A percentile compares a stretch with the other conserved stretches of the same genome.
Evolutionary conservation across 2,329 filamentous ascomycete species (phyloP).

Genomic region (Colletotrichum magnum): DNA sequence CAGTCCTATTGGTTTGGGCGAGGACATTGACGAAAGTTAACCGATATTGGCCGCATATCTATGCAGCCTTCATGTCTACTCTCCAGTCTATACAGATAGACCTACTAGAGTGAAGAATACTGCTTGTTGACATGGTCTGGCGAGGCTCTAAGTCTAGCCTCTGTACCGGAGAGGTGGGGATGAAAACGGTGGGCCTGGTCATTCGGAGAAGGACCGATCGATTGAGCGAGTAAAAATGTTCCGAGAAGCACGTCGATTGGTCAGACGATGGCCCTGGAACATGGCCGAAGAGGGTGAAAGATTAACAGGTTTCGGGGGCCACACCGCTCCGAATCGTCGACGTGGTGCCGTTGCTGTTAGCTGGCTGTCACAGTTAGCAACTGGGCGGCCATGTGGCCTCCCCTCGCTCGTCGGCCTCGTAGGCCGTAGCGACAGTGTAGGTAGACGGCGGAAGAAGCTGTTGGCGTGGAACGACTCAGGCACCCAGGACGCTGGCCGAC

Average conservation of each 20-base stretch:
- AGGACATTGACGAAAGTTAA: too few relatives aligned
- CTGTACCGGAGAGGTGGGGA: slow-evolving; percentile 10
- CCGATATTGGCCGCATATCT: too few relatives aligned
- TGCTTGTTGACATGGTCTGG: background rate
- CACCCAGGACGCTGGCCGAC: slow-evolving; percentile 24
- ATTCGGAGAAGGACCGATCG: slow-evolving; percentile 37
- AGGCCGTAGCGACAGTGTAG: slow-evolving; percentile 1
- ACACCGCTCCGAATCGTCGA: slow-evolving; percentile 31
- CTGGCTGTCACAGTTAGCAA: slow-evolving; percentile 8
- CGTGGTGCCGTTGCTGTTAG: slow-evolving; percentile 9
- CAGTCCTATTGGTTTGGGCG: too few relatives aligned
- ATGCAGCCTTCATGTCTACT: too few relatives aligned
- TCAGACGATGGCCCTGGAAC: slow-evolving; percentile 17
- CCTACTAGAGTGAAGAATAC: too few relatives aligned
- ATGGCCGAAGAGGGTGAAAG: slow-evolving; percentile 8
- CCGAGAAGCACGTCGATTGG: slow-evolving; percentile 29
- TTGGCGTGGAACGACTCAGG: slow-evolving; percentile 26
- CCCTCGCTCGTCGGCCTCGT: background rate
- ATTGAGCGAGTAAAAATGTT: slow-evolving; percentile 38
- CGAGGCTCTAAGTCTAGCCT: background rate
- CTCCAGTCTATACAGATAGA: too few relatives aligned
- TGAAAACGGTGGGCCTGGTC: slow-evolving; percentile 22
- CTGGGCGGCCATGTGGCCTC: slow-evolving; percentile 12
- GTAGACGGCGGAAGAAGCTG: slow-evolving; percentile 20
- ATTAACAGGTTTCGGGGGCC: slow-evolving; percentile 19